Base-by-base conservation (phyloP, 129 eudicot genomes). In the Lactuca saligna region DNA sequence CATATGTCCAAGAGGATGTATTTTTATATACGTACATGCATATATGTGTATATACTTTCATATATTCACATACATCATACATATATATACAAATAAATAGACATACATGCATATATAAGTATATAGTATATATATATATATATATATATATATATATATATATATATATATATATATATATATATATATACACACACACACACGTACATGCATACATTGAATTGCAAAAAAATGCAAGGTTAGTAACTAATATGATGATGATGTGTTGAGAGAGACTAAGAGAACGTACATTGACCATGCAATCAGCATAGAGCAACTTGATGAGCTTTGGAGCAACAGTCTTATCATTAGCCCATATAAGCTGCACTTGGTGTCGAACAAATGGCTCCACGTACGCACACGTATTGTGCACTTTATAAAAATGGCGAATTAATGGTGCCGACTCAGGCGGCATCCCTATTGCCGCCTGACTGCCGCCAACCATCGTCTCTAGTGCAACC, bases 271-370 rank as follows among this genome's bases (percentile, higher is more conserved):
- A 58, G 17, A 64, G 58, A 32, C 10, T 42, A 15, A 57, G 11
- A 63, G 53, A 11, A 73, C 95, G 10, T 82, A 86, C 98, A 78
- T 79, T 86, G 71, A 82, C 86, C 91, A 92, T 88, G 91, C 96
- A 92, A 56, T 92, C 98, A 0, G 95, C 79, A 66, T 88, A 92
- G 69, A 92, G 87, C 75, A 92, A 65, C 80, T 89, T 86, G 49
- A 88, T 78, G 57, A 92, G 87, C 75, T 92, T 92, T 44, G 95
- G 84, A 17, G 96, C 80, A 62, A 92, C 76, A 48, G 61, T 77
- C 48, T 61, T 76, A 17, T 91, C 90, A 32, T 65, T 49, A 3
- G 37, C 38, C 85, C 82, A 86, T 35, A 58, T 68, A 17, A 78
- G 41, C 62, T 57, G 38, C 32, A 91, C 98, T 59, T 88, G 91